A percentile compares a stretch with the other conserved stretches of the same genome.
phyloP scores from a whole-genome alignment of 768 basidiomycete species.

The Suillus cothurnatus region DNA sequence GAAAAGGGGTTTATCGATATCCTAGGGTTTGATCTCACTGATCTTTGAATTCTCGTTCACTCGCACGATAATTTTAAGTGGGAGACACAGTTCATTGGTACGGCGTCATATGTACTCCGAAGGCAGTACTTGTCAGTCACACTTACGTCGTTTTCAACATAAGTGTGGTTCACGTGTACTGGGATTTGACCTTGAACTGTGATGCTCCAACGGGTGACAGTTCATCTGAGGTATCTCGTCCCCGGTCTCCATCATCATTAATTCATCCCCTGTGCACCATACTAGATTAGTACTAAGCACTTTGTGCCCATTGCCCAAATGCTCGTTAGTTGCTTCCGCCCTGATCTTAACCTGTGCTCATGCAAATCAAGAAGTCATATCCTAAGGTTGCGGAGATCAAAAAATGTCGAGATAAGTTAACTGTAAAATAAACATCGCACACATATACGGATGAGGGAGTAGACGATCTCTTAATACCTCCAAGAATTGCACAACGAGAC shows the following conservation, averaged over 20 bases:
- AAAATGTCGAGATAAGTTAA: slow-evolving; percentile 13
- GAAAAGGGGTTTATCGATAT: neutral
- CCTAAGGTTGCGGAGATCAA: slow-evolving; percentile 11
- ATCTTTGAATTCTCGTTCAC: neutral
- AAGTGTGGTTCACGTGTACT: neutral
- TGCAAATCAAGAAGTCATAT: slow-evolving; percentile 7
- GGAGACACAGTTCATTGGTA: neutral
- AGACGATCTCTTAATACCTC: slow-evolving; percentile 14
- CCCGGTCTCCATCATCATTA: neutral
- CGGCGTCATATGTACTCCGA: too few relatives aligned
- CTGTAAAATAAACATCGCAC: slow-evolving; percentile 18
- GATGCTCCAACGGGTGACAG: too few relatives aligned
- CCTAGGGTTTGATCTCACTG: neutral
- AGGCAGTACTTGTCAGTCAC: too few relatives aligned
- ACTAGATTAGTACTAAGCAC: neutral
- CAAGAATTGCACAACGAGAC: slow-evolving; percentile 7
- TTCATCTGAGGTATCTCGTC: neutral
- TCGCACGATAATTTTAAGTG: neutral
- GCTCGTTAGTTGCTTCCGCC: neutral
- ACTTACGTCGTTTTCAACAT: neutral
- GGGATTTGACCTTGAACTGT: too few relatives aligned
- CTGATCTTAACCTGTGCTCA: slow-evolving; percentile 3
- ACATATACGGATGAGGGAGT: slow-evolving; percentile 22
- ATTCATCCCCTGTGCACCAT: neutral
- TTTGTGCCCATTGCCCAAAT: slow-evolving; percentile 1